Conservation (phyloP, 805 yeast species). For the Zygosaccharomyces gambellarensis region DNA sequence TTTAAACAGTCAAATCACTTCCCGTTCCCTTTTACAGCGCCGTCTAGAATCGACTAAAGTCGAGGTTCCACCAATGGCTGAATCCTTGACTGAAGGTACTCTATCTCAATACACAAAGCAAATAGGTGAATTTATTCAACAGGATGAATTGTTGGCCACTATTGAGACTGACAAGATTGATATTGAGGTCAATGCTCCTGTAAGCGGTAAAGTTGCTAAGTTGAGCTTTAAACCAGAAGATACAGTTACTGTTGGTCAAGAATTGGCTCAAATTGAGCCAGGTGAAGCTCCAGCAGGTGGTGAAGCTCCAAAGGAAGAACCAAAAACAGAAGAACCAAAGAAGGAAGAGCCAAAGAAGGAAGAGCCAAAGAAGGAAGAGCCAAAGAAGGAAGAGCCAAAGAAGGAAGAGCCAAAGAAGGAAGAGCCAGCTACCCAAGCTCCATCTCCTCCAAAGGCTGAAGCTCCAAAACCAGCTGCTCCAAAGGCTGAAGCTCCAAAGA, state of each 20-base stretch:
- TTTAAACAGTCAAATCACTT: background rate
- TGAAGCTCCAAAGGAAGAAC: conserved; percentile 32
- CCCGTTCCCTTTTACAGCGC: conserved; percentile 3
- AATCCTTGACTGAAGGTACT: conserved; percentile 96
- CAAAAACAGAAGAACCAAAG: conserved; percentile 31
- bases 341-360: conserved; percentile 28
- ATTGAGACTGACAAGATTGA: conserved; percentile 98
- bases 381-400: conserved; percentile 31
- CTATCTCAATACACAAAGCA: conserved; percentile 61
- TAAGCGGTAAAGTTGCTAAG: conserved; percentile 84
- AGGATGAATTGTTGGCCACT: conserved; percentile 90
- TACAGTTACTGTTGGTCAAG: conserved; percentile 95
- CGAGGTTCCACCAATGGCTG: conserved; percentile 98
- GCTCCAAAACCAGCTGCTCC: conserved; percentile 14
- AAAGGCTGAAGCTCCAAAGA: conserved; percentile 29
- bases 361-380: conserved; percentile 45
- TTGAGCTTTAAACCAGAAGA: conserved; percentile 79
- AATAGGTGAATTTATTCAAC: conserved; percentile 83
- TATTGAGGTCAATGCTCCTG: conserved; percentile 93
- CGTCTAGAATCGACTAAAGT: conserved; percentile 48
- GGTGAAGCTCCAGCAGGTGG: conserved; percentile 63
- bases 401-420: conserved; percentile 28
- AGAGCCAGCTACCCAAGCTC: conserved; percentile 52
- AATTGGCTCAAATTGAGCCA: conserved; percentile 78
- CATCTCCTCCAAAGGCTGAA: conserved; percentile 32